Conservation (phyloP, 179 eudicot species). For the Gypsophila paniculata region DNA sequence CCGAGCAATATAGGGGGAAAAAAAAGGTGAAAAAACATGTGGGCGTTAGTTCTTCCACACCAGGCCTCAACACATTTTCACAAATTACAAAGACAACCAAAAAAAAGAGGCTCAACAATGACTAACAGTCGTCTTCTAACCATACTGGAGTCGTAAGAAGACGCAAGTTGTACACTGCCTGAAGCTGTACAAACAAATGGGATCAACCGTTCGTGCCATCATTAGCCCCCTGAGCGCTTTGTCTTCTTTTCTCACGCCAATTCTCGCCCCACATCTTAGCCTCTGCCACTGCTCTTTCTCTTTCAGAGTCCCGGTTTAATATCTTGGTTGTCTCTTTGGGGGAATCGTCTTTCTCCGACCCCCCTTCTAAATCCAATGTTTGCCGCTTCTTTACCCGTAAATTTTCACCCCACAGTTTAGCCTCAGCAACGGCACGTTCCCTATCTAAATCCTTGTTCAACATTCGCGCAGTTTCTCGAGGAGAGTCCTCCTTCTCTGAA, state of each 20-base stretch:
- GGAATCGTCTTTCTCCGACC: conserved; percentile 72
- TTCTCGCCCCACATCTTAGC: conserved; percentile 93
- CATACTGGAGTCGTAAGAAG: conserved; percentile 7
- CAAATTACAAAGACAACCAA: conserved; percentile 2
- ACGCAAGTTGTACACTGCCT: conserved; percentile 29
- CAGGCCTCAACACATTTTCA: conserved; percentile 25
- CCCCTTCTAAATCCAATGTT: conserved; percentile 67
- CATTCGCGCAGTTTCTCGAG: conserved; percentile 55
- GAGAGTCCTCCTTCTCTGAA: conserved; percentile 75
- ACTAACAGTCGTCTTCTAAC: conserved; percentile 12
- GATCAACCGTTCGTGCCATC: conserved; percentile 34
- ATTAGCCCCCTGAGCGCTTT: conserved; percentile 47
- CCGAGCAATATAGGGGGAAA: background rate
- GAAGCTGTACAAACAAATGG: conserved; percentile 10
- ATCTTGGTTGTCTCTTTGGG: conserved; percentile 60
- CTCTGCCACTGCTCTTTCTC: conserved; percentile 87
- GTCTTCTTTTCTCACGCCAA: conserved; percentile 56
- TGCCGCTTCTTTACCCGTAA: conserved; percentile 55
- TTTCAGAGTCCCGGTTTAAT: conserved; percentile 49
- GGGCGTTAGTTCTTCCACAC: conserved; percentile 25
- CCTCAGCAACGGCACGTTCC: conserved; percentile 87
- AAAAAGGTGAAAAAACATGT: conserved; percentile 17
- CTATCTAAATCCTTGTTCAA: conserved; percentile 54
- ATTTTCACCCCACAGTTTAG: conserved; percentile 90
- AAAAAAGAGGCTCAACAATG: background rate